Percentiles rank a stretch among this genome's conserved stretches.
These are phyloP conservation scores for Omphalotus olearius DNA, from an alignment of 1,284 basidiomycete genomes.

Conservation along the genomic window DNA sequence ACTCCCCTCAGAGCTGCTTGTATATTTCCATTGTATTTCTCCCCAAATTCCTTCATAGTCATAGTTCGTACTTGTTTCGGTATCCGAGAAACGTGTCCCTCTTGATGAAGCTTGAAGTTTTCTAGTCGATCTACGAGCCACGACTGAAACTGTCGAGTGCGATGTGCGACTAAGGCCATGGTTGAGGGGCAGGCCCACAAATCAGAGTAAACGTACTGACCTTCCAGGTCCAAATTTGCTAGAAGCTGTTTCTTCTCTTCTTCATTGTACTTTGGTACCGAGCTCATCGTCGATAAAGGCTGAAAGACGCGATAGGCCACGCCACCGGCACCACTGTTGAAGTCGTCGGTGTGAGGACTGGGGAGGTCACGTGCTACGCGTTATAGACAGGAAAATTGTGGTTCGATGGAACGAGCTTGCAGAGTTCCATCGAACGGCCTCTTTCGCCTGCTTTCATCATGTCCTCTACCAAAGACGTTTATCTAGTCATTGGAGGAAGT, in stretches of 20 bases:
- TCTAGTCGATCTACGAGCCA: slow-evolving; percentile 68
- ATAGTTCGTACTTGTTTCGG: slow-evolving; percentile 69
- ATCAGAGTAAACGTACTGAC: slow-evolving; percentile 32
- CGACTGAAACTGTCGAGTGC: slow-evolving; percentile 63
- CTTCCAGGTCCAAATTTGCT: slow-evolving; percentile 75
- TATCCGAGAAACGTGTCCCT: slow-evolving; percentile 68
- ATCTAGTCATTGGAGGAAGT: slow-evolving; percentile 86
- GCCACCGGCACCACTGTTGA: neutral
- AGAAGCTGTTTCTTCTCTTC: slow-evolving; percentile 74
- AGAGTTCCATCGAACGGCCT: neutral
- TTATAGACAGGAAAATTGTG: slow-evolving; percentile 2
- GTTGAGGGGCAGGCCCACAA: slow-evolving; percentile 9
- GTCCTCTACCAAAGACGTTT: slow-evolving; percentile 43
- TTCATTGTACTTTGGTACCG: slow-evolving; percentile 28
- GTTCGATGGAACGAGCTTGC: neutral
- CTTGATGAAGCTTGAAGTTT: slow-evolving; percentile 69
- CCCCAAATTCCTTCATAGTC: slow-evolving; percentile 70
- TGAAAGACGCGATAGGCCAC: slow-evolving; percentile 7
- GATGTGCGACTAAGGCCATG: slow-evolving; percentile 53
- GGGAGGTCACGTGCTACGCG: slow-evolving; percentile 27
- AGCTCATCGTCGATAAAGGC: slow-evolving; percentile 6
- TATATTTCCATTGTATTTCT: slow-evolving; percentile 71
- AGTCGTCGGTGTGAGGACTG: neutral
- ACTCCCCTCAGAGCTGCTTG: slow-evolving; percentile 61
- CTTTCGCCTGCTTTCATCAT: slow-evolving; percentile 12